Evolutionary conservation across 805 yeast genomes (phyloP), one percentile per base, ranked within the genome.

Genomic region (Wickerhamomyces bovis): DNA sequence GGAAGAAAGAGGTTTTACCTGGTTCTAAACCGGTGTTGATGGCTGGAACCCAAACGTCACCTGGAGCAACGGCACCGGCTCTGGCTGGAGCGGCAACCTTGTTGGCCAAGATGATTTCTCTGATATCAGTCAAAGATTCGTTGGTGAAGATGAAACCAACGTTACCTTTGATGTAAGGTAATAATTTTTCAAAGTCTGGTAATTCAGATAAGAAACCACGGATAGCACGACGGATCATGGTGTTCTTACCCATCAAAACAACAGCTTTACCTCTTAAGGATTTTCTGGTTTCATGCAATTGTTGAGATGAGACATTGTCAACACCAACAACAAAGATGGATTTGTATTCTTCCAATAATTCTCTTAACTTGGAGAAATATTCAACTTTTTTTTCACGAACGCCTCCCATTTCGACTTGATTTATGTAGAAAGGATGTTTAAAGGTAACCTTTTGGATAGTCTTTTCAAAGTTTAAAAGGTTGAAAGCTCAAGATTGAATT

Each of bases 11-110:
- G 70, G 99, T 94, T 89, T 94, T 94, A 85, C 98, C 98, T 77
- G 99, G 99, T 81, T 94, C 99, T 96, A 94, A 90, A 86, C 98
- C 97, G 65, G 99, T 94, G 96, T 94, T 94, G 76, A 96, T 95
- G 66, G 98, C 98, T 72, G 95, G 95, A 63, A 94, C 85, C 85
- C 83, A 89, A 68, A 94, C 98, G 70, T 92, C 97, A 73, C 73
- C 85, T 74, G 98, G 98, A 68, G 99, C 97, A 70, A 89, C 71
- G 69, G 98, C 98, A 89, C 99, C 99, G 59, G 99, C 95, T 80
- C 90, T 90, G 69, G 99, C 99, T 76, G 99, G 99, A 68, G 99
- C 99, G 71, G 97, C 97, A 72, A 94, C 97, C 77, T 85, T 90
- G 90, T 94, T 94, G 67, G 85, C 72, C 62, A 85, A 68, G 66